Base-by-base conservation (phyloP, 805 yeast species). In the Candida maesae region DNA sequence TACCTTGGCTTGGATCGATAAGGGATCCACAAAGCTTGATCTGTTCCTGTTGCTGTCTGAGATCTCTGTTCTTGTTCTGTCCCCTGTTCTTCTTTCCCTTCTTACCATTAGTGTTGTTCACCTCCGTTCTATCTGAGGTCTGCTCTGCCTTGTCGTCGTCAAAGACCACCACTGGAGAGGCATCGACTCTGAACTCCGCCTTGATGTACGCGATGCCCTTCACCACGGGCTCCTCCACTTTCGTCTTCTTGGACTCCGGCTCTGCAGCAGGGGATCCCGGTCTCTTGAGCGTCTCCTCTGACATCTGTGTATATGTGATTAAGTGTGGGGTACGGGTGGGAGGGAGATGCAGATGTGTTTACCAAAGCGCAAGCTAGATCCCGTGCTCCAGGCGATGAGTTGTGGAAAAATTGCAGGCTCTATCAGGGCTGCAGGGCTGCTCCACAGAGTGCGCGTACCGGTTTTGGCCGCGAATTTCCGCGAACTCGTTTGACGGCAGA, bases 51-150 rank as follows among this genome's bases (percentile, higher is more conserved):
- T 65, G 68, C 58, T 87, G 95, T 43, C 72, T 76, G 49, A 86
- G 70, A 48, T 84, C 90, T 54, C 97, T 71, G 44, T 77, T 78
- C 60, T 88, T 87, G 63, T 88, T 88, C 65, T 88, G 96, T 0
- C 96, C 96, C 45, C 87, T 68, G 37, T 68, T 67, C 56, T 75
- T 81, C 52, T 71, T 67, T 28, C 66, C 65, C 44, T 65, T 60
- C 39, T 67, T 68, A 23, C 65, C 74, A 10, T 71, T 74, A 18
- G 65, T 38, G 36, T 44, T 49, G 35, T 32, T 31, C 41, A 60
- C 65, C 26, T 62, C 63, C 14, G 51, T 58, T 42, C 71, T 58
- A 20, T 65, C 71, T 17, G 61, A 56, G 3, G 71, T 65, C 7
- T 64, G 63, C 40, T 69, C 74, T 12, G 74, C 74, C 39, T 68